Conservation (phyloP, 2,329 filamentous ascomycete genomes). For the Septoria linicola region DNA sequence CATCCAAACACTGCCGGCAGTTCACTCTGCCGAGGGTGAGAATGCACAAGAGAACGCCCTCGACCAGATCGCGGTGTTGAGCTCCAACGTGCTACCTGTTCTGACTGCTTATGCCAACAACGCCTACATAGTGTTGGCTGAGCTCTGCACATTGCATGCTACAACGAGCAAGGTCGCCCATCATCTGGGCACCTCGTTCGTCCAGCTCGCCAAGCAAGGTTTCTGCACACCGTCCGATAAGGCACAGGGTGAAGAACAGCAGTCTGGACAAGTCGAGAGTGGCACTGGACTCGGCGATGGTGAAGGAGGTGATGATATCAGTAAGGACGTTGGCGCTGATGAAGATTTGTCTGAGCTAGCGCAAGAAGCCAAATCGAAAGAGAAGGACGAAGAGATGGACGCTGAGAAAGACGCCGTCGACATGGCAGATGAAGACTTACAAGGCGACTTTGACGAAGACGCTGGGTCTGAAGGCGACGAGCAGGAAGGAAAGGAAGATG, state of each 20-base stretch:
- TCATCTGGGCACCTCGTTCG: conserved; percentile 73
- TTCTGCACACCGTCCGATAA: conserved; percentile 90
- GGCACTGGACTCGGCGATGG: conserved; percentile 94
- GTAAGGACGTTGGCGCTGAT: conserved; percentile 90
- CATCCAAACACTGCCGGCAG: background rate
- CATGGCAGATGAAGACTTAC: conserved; percentile 87
- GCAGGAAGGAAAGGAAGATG: conserved; percentile 55
- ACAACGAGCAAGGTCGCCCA: conserved; percentile 72
- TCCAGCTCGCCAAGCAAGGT: conserved; percentile 75
- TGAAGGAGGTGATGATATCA: conserved; percentile 94
- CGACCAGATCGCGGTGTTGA: conserved; percentile 5
- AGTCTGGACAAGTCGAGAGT: conserved; percentile 75
- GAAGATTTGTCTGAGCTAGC: conserved; percentile 91
- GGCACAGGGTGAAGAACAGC: conserved; percentile 42
- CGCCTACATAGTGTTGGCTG: conserved; percentile 57
- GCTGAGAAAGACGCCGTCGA: conserved; percentile 84
- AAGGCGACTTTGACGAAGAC: conserved; percentile 73
- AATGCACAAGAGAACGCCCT: background rate
- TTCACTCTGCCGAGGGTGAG: background rate
- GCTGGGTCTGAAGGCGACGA: conserved; percentile 58
- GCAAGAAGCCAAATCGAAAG: conserved; percentile 65
- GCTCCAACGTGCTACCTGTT: conserved; percentile 59
- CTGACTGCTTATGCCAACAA: conserved; percentile 69
- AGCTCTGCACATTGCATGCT: conserved; percentile 64
- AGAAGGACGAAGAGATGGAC: conserved; percentile 61